Base-by-base conservation (phyloP, 257 asterid genomes). In the Ophiorrhiza pumila region DNA sequence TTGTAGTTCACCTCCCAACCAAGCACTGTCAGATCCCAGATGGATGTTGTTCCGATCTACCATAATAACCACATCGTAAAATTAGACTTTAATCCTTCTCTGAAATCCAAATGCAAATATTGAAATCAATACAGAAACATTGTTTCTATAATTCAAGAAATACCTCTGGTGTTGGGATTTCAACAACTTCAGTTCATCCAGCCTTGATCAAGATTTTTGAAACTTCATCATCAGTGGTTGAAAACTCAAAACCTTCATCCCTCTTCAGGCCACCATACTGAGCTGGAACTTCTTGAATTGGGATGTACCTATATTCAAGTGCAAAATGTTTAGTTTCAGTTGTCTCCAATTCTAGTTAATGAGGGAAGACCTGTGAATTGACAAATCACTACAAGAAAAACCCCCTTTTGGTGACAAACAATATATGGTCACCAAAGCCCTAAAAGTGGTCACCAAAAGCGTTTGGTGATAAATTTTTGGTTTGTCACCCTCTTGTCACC, bases 1-100 rank as follows among this genome's bases (percentile, higher is more conserved):
- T 85, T 87, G 76, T 87, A 90, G 42, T 75, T 85, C 87, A 90
- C 96, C 65, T 87, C 96, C 91, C 97, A 87, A 0, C 93, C 92
- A 2, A 83, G 46, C 20, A 88, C 88, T 20, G 78, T 69, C 6
- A 88, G 75, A 75, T 90, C 96, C 97, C 97, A 90, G 68, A 85
- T 83, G 32, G 77, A 80, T 79, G 91, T 88, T 1, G 88, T 84
- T 71, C 90, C 95, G 71, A 81, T 79, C 96, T 90, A 87, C 64
- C 41, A 75, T 22, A 20, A 75, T 47, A 35, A 49, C 12, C 39
- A n/a, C n/a, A n/a, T n/a, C 22, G 41, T 27, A 71, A 64, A 4
- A 55, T 15, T 67, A 67, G 52, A 6, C 6, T n/a, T 1, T n/a
- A n/a, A 15, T 12, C 4, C 5, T 20, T 15, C 41, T 12, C 68